These are phyloP conservation scores for Eucalyptus melliodora DNA, from an alignment of 345 rosid species.

Conservation along the genomic window DNA sequence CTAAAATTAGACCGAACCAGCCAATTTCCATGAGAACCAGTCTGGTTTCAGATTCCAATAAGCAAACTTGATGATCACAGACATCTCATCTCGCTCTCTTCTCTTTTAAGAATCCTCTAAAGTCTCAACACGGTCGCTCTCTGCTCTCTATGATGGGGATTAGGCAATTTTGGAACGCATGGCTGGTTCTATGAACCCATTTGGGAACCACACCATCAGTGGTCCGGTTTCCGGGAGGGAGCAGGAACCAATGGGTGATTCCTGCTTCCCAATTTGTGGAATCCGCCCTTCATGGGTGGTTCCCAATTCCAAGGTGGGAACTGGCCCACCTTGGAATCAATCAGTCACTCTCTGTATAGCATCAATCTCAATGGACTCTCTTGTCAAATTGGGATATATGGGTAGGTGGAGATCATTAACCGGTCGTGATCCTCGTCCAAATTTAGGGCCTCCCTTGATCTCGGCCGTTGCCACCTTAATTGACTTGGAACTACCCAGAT, in stretches of 20 bases:
- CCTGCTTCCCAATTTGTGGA: not conserved
- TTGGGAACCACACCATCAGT: not conserved
- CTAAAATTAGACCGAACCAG: not conserved
- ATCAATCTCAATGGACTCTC: not conserved
- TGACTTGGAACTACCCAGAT: not conserved
- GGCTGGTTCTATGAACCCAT: not conserved
- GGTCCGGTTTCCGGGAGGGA: not conserved
- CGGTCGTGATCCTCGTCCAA: not conserved
- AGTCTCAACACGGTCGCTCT: not conserved
- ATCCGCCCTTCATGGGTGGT: not conserved
- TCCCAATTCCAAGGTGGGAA: not conserved
- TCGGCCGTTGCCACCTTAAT: accelerated
- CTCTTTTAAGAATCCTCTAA: not conserved
- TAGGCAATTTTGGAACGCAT: not conserved
- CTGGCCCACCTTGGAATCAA: not conserved
- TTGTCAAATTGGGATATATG: not conserved
- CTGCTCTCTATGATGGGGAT: not conserved
- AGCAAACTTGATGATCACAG: not conserved
- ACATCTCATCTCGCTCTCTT: not conserved
- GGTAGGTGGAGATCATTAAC: not conserved
- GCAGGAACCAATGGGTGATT: too few relatives aligned
- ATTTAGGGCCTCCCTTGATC: not conserved
- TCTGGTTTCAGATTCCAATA: not conserved
- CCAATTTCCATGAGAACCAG: not conserved
- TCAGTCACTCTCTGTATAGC: not conserved